phyloP scores from a whole-genome alignment of 1,284 basidiomycete species.

The Stygiomarasmius scandens region DNA sequence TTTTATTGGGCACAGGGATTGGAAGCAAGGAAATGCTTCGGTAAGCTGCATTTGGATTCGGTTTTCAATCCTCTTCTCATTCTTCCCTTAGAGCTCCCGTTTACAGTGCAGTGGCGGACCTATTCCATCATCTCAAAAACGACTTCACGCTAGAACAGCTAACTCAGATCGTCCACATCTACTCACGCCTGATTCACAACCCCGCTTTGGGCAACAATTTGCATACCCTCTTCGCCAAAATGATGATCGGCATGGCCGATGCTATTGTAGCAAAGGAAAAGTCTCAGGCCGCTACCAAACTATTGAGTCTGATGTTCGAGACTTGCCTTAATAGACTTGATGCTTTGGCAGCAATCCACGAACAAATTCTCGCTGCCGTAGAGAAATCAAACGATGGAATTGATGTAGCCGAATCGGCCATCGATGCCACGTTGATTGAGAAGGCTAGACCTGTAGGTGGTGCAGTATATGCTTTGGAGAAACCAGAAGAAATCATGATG shows the following conservation, averaged over 20 bases:
- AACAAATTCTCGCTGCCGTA: conserved; percentile 52
- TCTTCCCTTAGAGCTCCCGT: conserved; percentile 66
- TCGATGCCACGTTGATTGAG: conserved; percentile 67
- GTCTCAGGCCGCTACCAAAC: conserved; percentile 63
- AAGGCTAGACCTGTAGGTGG: conserved; percentile 78
- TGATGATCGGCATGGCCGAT: conserved; percentile 91
- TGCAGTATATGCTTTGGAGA: conserved; percentile 75
- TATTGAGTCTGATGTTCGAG: conserved; percentile 80
- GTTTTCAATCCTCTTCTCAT: conserved; percentile 14
- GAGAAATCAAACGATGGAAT: conserved; percentile 55
- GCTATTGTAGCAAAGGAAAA: conserved; percentile 79
- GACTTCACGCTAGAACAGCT: conserved; percentile 86
- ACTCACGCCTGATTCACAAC: conserved; percentile 90
- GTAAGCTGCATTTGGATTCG: conserved; percentile 38
- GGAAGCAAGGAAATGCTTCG: conserved; percentile 84
- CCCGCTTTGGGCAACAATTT: conserved; percentile 80
- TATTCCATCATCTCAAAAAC: conserved; percentile 89
- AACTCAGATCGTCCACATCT: conserved; percentile 81
- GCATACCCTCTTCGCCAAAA: conserved; percentile 92
- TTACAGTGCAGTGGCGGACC: conserved; percentile 90
- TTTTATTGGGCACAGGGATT: conserved; percentile 86
- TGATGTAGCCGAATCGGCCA: conserved; percentile 31
- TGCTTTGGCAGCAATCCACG: conserved; percentile 73
- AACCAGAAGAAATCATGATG: conserved; percentile 71
- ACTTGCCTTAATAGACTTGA: conserved; percentile 88